Evolutionary conservation across 192 early-diverging fungal species (phyloP), one percentile per base, ranked within the genome.

Genomic region (Linnemannia exigua): DNA sequence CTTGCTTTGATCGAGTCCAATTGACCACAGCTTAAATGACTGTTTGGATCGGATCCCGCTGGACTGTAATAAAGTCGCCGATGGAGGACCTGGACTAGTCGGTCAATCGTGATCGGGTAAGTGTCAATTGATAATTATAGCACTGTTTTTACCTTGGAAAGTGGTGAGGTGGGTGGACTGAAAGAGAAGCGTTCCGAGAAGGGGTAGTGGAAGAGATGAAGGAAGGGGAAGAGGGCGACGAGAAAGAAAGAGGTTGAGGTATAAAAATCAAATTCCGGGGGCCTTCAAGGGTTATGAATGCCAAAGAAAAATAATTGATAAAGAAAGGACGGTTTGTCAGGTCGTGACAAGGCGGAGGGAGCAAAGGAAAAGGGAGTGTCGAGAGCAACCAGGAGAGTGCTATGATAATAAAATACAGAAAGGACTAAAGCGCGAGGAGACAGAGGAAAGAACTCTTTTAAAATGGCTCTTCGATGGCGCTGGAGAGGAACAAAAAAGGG

Each of bases 341-440:
- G 25, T 54, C n/a, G 52, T 25, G 25, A 54, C 52, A 54, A 54
- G 52, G 52, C 25, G 22, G 6, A 54, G 5, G 11, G 6, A 25
- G n/a, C n/a, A n/a, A n/a, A 25, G 25, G n/a, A 22, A n/a, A 54
- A 54, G 52, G 52, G 52, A 54, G 50, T 51, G 50, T 51, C n/a
- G n/a, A 54, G 52, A 54, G 52, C 52, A 54, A 54, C 52, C 52
- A 54, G 52, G 52, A 54, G 52, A 54, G 52, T 25, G 52, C 52
- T 54, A 54, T n/a, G 5, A 52, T 6, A 52, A 52, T 52, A 54
- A 51, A 54, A 8, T n/a, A 54, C 52, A 54, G 52, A 54, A n/a
- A 54, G n/a, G 52, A 54, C 52, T 54, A n/a, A 48, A 66, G 20
- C 35, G 25, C 33, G 28, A 20, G 67, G 52, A 54, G 52, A 54